Evolutionary conservation across 2,329 filamentous ascomycete species (phyloP).

Genomic region (Penicillium corylophilum): DNA sequence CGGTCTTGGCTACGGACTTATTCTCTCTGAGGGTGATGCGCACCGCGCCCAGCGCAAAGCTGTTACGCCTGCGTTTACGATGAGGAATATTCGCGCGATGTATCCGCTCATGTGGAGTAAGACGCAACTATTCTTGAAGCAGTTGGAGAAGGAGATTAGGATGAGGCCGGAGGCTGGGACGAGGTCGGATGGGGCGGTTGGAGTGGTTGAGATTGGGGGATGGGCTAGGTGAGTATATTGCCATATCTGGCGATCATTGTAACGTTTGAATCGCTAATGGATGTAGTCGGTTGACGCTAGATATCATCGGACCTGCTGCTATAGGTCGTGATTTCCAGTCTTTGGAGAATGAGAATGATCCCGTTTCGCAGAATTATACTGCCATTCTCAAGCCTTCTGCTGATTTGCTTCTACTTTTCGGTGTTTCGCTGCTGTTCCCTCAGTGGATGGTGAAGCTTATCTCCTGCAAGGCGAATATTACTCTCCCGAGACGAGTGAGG

Average conservation of each 20-base stretch:
- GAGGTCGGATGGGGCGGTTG: constrained; percentile 6
- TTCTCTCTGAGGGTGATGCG: constrained; percentile 50
- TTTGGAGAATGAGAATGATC: constrained; percentile 50
- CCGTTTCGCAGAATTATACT: constrained; percentile 51
- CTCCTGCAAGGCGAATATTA: constrained; percentile 36
- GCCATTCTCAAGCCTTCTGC: constrained; percentile 48
- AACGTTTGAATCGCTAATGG: not conserved
- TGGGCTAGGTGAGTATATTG: constrained; percentile 30
- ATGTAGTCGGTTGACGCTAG: constrained; percentile 50
- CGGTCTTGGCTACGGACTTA: constrained; percentile 51
- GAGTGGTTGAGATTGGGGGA: constrained; percentile 31
- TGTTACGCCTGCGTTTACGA: constrained; percentile 33
- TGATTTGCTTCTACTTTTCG: constrained; percentile 42
- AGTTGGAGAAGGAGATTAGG: constrained; percentile 28
- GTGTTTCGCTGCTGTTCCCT: constrained; percentile 48
- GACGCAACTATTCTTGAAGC: constrained; percentile 29
- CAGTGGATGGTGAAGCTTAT: constrained; percentile 48
- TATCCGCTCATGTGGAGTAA: constrained; percentile 37
- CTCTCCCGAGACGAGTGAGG: constrained; percentile 27
- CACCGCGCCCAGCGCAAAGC: constrained; percentile 47
- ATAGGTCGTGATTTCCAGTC: constrained; percentile 58
- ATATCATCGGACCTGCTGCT: constrained; percentile 58
- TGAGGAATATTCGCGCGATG: constrained; percentile 33
- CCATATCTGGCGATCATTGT: not conserved
- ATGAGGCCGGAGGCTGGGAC: constrained; percentile 23